A percentile compares a stretch with the other conserved stretches of the same genome.
Evolutionary conservation across 805 yeast genomes (phyloP).

Genomic region (Spathaspora gorwiae): DNA sequence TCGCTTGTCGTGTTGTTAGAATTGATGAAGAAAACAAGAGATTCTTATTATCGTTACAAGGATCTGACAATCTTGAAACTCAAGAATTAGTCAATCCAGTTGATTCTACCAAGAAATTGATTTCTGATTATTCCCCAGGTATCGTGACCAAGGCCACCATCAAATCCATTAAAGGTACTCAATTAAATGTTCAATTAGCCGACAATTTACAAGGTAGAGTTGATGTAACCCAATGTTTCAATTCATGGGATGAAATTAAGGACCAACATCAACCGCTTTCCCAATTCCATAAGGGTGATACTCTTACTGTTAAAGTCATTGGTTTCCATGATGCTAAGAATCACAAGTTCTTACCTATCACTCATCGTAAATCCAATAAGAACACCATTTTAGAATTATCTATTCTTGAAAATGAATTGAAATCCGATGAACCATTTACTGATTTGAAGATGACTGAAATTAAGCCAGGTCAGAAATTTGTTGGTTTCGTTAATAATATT

Average conservation of each 20-base stretch:
- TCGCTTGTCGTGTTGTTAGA: conserved; percentile 60
- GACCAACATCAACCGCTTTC: conserved; percentile 53
- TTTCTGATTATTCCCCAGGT: conserved; percentile 58
- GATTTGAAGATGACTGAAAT: conserved; percentile 39
- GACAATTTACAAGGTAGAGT: conserved; percentile 77
- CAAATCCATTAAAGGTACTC: conserved; percentile 63
- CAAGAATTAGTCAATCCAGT: conserved; percentile 51
- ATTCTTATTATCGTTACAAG: conserved; percentile 60
- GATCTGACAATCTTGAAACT: conserved; percentile 16
- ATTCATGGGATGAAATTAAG: conserved; percentile 47
- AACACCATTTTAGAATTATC: conserved; percentile 63
- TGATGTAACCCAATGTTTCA: conserved; percentile 69
- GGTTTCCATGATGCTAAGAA: conserved; percentile 73
- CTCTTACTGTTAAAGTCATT: conserved; percentile 58
- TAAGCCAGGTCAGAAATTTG: conserved; percentile 45
- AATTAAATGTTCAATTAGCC: conserved; percentile 70
- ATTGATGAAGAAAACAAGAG: conserved; percentile 67
- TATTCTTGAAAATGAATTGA: conserved; percentile 41
- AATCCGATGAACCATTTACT: conserved; percentile 14
- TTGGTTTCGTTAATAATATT: conserved; percentile 64
- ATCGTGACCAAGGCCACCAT: conserved; percentile 55
- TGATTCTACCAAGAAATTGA: conserved; percentile 45
- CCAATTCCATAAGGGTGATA: conserved; percentile 54
- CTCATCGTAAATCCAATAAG: conserved; percentile 50
- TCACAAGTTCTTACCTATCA: conserved; percentile 62